Evolutionary conservation across 2,329 filamentous ascomycete species (phyloP), one percentile per base, ranked within the genome.

Genomic region (Didymella segeticola): DNA sequence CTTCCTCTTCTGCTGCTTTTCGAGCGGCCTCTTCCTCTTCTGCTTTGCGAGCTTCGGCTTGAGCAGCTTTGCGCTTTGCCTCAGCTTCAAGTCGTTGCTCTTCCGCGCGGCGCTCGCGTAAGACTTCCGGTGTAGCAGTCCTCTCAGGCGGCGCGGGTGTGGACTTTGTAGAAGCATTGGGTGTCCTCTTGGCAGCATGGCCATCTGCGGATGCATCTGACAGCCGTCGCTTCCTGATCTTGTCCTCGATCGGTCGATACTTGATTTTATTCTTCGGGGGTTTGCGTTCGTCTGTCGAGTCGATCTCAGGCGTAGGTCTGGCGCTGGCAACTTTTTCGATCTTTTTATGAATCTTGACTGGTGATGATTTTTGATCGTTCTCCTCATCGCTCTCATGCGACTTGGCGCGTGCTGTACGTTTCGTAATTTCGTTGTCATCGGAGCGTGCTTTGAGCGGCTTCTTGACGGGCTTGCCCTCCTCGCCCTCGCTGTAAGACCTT

Each of bases 221-320:
- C 8, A 67, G 23, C 31, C 68, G 66, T 23, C 67, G 63, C 36
- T 70, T 74, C 48, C 63, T 68, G 34, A 67, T 62, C 49, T 70
- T 73, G 34, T 70, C 70, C 9, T 74, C 71, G 37, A 70, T 57
- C 5, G 64, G 60, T 37, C 67, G 67, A 45, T 70, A 67, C 43
- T 71, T 71, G 54, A 70, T 66, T 42, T 68, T 67, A 25, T 65
- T 70, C 53, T 69, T 74, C 20, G 64, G 39, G 10, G 57, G 47
- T 39, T 70, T 73, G 30, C 66, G 65, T 50, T 75, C 72, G 30
- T 74, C 72, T 3, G 67, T 69, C 14, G 72, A 74, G 7, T 74
- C 71, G 5, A 67, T 57, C 29, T 73, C 72, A 14, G 70, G 66
- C 3, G 69, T 74, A 25, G 68, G 67, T 47, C 71, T 71, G 46